Base-by-base conservation (phyloP, 768 basidiomycete species). In the Podaxis pistillaris region DNA sequence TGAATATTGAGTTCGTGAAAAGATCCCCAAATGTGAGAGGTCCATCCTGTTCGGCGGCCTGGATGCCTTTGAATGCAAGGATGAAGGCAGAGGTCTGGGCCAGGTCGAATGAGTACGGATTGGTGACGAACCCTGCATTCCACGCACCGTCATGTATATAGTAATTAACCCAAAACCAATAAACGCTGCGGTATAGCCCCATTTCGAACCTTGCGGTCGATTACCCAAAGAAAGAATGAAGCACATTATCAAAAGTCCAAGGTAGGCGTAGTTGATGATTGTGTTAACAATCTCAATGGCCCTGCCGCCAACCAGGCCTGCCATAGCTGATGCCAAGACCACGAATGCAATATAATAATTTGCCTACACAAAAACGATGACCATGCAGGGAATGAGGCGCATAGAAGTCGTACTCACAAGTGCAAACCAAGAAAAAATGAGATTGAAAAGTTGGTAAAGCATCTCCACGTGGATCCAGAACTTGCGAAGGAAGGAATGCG, bases 391-490 rank as follows among this genome's bases (percentile, higher is more conserved):
- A 38, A 38, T 52, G 51, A 22, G 53, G 26, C 44, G 37, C 58
- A 63, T 38, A 52, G 47, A 44, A 7, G 22, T 28, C 49, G 5
- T 50, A 72, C 87, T 52, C 69, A 91, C 90, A 62, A 96, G 76
- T 12, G 90, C 81, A 66, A 96, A 94, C 93, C 94, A 96, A 15
- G 93, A 89, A 73, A 97, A 98, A 66, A 98, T 83, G 62, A 97
- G 74, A 73, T 95, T 97, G 75, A 94, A 93, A 1, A 86, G 67
- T 71, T 96, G 94, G 72, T 98, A 98, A 15, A 98, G 19, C 80
- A 96, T 86, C 77, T 98, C 96, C 60, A 98, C 81, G 65, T 98
- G 96, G 41, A 98, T 90, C 91, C 93, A 96, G 72, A 91, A 86
- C 76, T 98, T 98, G 69, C 94, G 82, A 41, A 88, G 33, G 71